Evolutionary conservation across 129 eudicot species (phyloP).

Genomic region (Centrapalus pauciflorus): DNA sequence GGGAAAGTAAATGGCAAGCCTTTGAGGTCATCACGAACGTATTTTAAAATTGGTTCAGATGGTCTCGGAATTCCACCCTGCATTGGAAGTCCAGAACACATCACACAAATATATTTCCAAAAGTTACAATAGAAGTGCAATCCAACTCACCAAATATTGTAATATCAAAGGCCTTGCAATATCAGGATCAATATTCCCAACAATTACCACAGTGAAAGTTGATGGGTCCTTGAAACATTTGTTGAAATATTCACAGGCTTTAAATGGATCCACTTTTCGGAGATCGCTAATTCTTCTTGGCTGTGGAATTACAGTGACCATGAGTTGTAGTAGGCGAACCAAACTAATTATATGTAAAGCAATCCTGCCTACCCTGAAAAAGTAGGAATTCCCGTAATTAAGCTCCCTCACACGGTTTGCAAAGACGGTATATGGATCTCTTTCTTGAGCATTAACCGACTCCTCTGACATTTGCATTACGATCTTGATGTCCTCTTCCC

Average conservation of each 20-base stretch:
- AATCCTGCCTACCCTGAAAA: constrained; percentile 55
- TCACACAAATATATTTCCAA: not conserved
- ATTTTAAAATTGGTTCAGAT: constrained; percentile 50
- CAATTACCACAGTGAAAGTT: constrained; percentile 81
- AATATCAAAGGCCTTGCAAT: constrained; percentile 74
- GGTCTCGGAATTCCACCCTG: constrained; percentile 96
- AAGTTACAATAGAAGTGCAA: not conserved
- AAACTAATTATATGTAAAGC: constrained; percentile 5
- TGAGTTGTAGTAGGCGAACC: not conserved
- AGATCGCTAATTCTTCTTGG: constrained; percentile 68
- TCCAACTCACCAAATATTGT: constrained; percentile 71
- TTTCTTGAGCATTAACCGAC: constrained; percentile 83
- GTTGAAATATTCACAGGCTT: constrained; percentile 80
- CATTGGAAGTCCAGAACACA: constrained; percentile 13
- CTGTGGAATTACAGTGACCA: constrained; percentile 37
- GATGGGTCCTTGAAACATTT: constrained; percentile 92
- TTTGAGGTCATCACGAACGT: constrained; percentile 77
- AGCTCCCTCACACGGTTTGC: constrained; percentile 85
- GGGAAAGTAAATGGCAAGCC: constrained; percentile 91
- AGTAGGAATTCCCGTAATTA: constrained; percentile 85
- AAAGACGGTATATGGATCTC: constrained; percentile 95
- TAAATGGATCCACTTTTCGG: constrained; percentile 63
- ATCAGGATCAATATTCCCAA: constrained; percentile 89
- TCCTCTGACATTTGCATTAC: constrained; percentile 99
- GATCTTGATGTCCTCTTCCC: constrained; percentile 75